These are phyloP conservation scores for Candida sp. DNA, from an alignment of 1,139 yeast genomes.

Conservation along the genomic window DNA sequence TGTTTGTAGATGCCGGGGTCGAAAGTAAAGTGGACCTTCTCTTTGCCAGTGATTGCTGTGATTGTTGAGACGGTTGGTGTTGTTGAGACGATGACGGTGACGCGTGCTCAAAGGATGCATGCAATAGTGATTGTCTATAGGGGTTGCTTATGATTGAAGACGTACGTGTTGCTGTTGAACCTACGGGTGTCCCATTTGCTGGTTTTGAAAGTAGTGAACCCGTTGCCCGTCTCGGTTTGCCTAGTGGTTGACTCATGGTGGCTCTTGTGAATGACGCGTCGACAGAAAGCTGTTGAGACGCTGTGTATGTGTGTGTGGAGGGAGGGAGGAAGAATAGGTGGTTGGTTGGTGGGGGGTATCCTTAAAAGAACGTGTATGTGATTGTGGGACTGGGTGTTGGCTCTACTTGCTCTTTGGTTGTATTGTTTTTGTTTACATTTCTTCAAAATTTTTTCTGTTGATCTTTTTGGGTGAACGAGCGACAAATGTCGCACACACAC, in stretches of 20 bases:
- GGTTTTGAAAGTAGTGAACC: background rate
- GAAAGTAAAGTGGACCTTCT: slow-evolving; percentile 37
- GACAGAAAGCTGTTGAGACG: no score
- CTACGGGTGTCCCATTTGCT: slow-evolving; percentile 7
- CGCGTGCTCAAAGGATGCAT: slow-evolving; percentile 2
- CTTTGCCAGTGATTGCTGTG: slow-evolving; percentile 18
- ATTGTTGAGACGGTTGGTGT: slow-evolving; percentile 1
- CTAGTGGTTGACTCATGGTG: background rate
- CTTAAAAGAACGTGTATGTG: no score
- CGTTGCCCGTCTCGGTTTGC: no score
- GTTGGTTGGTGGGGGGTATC: background rate
- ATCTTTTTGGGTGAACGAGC: background rate
- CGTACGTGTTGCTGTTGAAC: slow-evolving; percentile 13
- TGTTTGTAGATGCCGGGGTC: slow-evolving; percentile 43
- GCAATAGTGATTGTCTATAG: slow-evolving; percentile 6
- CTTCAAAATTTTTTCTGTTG: background rate
- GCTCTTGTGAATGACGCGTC: background rate
- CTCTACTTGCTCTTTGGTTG: background rate
- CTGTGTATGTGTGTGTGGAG: no score
- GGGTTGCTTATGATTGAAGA: slow-evolving; percentile 3
- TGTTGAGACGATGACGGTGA: slow-evolving; percentile 7
- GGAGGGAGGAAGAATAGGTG: background rate
- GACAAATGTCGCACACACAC: background rate
- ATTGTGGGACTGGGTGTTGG: no score
- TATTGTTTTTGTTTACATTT: slow-evolving; percentile 4